Base-by-base conservation (phyloP, 305 asterid species). In the Salvia sclarea region DNA sequence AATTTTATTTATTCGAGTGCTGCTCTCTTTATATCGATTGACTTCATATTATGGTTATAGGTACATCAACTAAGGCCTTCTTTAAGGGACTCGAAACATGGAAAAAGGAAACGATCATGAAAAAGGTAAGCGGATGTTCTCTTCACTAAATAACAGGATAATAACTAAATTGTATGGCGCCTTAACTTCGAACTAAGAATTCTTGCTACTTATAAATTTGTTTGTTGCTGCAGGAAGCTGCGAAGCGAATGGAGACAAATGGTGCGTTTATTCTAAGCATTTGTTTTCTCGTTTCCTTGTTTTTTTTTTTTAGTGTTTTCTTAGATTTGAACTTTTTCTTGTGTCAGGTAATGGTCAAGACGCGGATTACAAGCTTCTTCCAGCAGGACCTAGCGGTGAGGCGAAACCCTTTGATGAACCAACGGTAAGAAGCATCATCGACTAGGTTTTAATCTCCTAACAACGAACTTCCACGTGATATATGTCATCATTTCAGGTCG, bases 321-420 rank as follows among this genome's bases (percentile, higher is more conserved):
- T 33, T 54, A 28, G 22, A 70, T 66, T 16, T 62, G 30, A 66
- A 74, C 44, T 56, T 44, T 69, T 38, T 70, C 52, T 56, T 68
- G 50, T 44, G 10, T 78, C 76, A 85, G 95, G 78, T 50, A 75
- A 69, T 53, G 88, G 82, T 69, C 83, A 76, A 66, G 88, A 85
- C 64, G 85, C 81, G 75, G 95, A 87, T 55, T 88, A 88, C 88
- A 86, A 80, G 80, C 86, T 85, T 76, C 95, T 91, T 70, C 90
- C 98, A 10, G 82, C 84, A 56, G 95, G 85, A 45, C 92, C 98
- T 21, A 75, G 76, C 78, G 73, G 21, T 38, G 85, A 72, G 61
- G 79, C 75, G 71, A 82, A 80, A 57, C 73, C 60, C 57, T 71
- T 71, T 21, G 81, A 76, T 33, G 94, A 88, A 73, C 76, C 74